Conservation (phyloP, 1,284 basidiomycete species). For the Athelia sp. region DNA sequence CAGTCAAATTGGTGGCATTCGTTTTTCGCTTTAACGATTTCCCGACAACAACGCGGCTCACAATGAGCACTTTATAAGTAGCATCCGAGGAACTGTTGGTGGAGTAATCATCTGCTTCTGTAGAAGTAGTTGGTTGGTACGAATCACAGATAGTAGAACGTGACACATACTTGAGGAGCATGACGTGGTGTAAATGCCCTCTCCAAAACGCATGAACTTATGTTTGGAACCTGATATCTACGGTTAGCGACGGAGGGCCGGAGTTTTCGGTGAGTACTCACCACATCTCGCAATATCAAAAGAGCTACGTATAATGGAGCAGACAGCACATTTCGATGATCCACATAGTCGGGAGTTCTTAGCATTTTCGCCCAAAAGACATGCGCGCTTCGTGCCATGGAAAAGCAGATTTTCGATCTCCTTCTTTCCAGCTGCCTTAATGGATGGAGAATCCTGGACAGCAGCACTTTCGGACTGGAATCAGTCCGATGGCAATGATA, state of each 20-base stretch:
- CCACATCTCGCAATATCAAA: conserved; percentile 53
- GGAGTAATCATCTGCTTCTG: conserved; percentile 60
- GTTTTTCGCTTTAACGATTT: conserved; percentile 40
- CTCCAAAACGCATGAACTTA: conserved; percentile 53
- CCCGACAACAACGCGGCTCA: conserved; percentile 58
- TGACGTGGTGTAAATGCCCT: conserved; percentile 54
- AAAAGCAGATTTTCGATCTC: conserved; percentile 53
- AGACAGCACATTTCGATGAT: conserved; percentile 43
- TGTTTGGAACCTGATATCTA: conserved; percentile 42
- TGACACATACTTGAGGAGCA: conserved; percentile 51
- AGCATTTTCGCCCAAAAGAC: conserved; percentile 44
- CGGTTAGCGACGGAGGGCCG: not conserved
- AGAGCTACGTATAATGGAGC: conserved; percentile 46
- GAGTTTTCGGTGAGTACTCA: conserved; percentile 18
- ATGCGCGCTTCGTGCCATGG: conserved; percentile 54
- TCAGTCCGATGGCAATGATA: not conserved
- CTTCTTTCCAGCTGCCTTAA: conserved; percentile 15
- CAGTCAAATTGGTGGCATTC: conserved; percentile 39
- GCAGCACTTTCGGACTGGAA: conserved; percentile 15
- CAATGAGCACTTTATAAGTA: conserved; percentile 39
- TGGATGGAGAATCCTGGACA: conserved; percentile 7
- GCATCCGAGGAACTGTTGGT: conserved; percentile 33
- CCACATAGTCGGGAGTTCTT: conserved; percentile 38
- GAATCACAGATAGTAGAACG: not conserved
- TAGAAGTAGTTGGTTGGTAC: conserved; percentile 5